Evolutionary conservation across 495 filamentous ascomycete species (phyloP), one percentile per base, ranked within the genome.

Genomic region (Talaromyces wortmannii): DNA sequence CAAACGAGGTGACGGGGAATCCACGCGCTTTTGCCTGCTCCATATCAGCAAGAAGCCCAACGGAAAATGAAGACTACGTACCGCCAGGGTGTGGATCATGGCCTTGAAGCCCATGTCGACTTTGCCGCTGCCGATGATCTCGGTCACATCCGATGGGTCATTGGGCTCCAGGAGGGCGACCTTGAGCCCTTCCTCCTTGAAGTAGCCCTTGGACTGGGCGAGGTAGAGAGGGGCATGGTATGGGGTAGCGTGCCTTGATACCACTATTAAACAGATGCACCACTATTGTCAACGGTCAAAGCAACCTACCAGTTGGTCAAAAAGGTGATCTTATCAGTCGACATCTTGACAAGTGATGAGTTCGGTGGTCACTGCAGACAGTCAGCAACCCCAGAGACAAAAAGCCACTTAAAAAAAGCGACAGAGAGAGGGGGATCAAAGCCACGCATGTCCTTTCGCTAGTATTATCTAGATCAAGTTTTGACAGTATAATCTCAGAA

Each of bases 381-480:
- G 60, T 65, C 55, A 67, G 64, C 58, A 64, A 56, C 36, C 13
- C 23, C 45, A 54, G 18, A 49, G 23, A 23, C 23, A 23, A 23
- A 23, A 23, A 23, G 23, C 23, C 23, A 44, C 23, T 13, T 29
- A 23, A 15, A 50, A 50, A 31, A n/a, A 45, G 55, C 46, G 32
- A 33, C 33, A 50, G 59, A 63, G 31, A 59, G 55, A 63, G 61
- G 66, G 67, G 72, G 67, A 81, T 80, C 75, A 80, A 82, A 70
- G 73, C 72, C 69, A 74, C 72, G 84, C 83, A 86, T 83, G 80
- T 87, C 79, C 84, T 86, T 87, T 83, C 84, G 84, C 84, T 85
- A 82, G 84, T 79, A 88, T 88, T 87, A 84, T 86, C 84, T 83
- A 85, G 84, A 86, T 88, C 84, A 88, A 86, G 84, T 88, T 86